phyloP scores from a whole-genome alignment of 2,329 filamentous ascomycete genomes.

The Bipolaris bicolor region DNA sequence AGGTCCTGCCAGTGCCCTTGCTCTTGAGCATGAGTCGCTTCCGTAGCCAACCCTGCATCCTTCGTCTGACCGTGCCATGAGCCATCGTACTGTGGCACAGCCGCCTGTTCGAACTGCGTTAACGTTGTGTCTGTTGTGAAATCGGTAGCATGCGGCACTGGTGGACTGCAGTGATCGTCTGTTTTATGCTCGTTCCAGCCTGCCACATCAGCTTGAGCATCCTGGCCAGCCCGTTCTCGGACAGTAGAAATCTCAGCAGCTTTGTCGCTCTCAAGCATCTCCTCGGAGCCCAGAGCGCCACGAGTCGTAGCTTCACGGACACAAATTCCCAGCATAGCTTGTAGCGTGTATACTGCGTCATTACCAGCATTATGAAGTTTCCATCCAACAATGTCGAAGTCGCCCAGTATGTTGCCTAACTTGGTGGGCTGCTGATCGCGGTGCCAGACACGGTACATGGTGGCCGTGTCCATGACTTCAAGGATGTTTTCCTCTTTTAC shows the following conservation, averaged over 20 bases:
- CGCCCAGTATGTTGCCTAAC: conserved; percentile 66
- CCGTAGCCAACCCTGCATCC: neutral
- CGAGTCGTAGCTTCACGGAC: conserved; percentile 53
- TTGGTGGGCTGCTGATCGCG: conserved; percentile 60
- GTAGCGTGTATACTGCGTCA: conserved; percentile 80
- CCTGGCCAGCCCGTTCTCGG: conserved; percentile 41
- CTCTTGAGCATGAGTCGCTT: neutral
- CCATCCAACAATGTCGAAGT: conserved; percentile 67
- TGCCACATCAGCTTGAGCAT: conserved; percentile 49
- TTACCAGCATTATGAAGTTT: conserved; percentile 88
- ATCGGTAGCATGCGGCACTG: conserved; percentile 27
- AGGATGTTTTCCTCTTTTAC: conserved; percentile 60
- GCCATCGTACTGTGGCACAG: conserved; percentile 7
- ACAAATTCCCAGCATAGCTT: conserved; percentile 71
- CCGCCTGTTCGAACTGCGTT: neutral
- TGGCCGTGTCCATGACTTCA: conserved; percentile 74
- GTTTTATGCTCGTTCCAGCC: conserved; percentile 49
- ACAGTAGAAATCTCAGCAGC: conserved; percentile 31
- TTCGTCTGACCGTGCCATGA: neutral
- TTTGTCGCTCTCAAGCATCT: conserved; percentile 30
- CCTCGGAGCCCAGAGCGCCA: conserved; percentile 32
- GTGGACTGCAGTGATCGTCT: conserved; percentile 46
- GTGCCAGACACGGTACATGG: conserved; percentile 70
- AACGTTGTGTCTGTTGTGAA: conserved; percentile 1
- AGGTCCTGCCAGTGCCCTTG: conserved; percentile 8